Evolutionary conservation across 2,329 filamentous ascomycete species (phyloP).

Genomic region (Fusarium bactridioides): DNA sequence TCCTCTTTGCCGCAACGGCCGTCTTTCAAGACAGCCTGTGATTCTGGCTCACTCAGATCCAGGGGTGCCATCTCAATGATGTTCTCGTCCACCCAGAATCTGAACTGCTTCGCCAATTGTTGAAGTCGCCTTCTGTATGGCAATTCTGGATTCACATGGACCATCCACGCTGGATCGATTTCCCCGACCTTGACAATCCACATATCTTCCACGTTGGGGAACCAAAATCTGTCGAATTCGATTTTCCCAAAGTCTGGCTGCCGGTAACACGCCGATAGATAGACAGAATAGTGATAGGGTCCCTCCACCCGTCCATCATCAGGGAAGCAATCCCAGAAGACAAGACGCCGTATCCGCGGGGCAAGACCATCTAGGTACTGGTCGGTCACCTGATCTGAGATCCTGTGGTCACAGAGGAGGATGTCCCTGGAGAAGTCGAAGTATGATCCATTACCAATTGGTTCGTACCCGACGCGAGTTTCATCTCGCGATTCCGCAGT

Average conservation of each 20-base stretch:
- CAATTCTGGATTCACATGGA: conserved; percentile 44
- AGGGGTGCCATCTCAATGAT: conserved; percentile 50
- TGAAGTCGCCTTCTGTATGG: conserved; percentile 43
- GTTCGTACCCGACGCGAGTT: conserved; percentile 47
- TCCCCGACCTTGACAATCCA: conserved; percentile 53
- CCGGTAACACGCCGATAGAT: conserved; percentile 46
- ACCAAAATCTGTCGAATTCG: conserved; percentile 50
- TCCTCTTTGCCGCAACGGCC: conserved; percentile 48
- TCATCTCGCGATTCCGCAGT: conserved; percentile 48
- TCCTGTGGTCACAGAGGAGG: conserved; percentile 49
- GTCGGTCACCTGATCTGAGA: conserved; percentile 45
- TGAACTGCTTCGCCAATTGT: conserved; percentile 48
- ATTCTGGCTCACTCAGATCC: conserved; percentile 47
- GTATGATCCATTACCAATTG: conserved; percentile 47
- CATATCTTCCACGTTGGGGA: conserved; percentile 49
- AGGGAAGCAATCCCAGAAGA: conserved; percentile 52
- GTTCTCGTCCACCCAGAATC: conserved; percentile 50
- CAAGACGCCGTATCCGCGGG: conserved; percentile 46
- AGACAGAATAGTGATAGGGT: conserved; percentile 47
- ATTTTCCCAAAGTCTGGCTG: conserved; percentile 44
- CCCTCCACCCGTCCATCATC: conserved; percentile 49
- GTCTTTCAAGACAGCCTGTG: conserved; percentile 45
- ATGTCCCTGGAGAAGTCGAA: conserved; percentile 50
- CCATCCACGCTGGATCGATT: conserved; percentile 48
- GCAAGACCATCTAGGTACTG: conserved; percentile 47